Conservation (phyloP, 1,284 basidiomycete species). For the Moesziomyces sp. region DNA sequence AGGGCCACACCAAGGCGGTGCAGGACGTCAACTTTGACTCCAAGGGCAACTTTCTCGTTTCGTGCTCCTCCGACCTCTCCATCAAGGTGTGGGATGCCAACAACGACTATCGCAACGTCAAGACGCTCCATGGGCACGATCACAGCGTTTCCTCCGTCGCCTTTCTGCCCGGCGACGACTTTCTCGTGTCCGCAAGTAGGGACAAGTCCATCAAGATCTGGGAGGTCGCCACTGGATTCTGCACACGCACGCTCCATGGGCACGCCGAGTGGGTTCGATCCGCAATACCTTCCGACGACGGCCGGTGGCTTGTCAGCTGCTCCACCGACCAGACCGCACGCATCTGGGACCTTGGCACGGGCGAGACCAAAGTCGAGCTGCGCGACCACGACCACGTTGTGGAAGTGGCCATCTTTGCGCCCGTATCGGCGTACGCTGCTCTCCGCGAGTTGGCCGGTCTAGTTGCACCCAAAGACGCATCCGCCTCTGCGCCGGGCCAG, state of each 20-base stretch:
- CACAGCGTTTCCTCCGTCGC: slow-evolving; percentile 86
- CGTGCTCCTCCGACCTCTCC: slow-evolving; percentile 87
- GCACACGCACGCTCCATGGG: slow-evolving; percentile 67
- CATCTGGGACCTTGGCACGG: slow-evolving; percentile 80
- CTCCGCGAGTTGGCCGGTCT: slow-evolving; percentile 82
- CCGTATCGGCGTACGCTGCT: slow-evolving; percentile 77
- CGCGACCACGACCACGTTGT: slow-evolving; percentile 89
- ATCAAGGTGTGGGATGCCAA: slow-evolving; percentile 91
- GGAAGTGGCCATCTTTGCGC: slow-evolving; percentile 84
- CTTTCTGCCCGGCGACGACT: slow-evolving; percentile 85
- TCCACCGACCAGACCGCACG: slow-evolving; percentile 88
- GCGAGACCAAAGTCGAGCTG: slow-evolving; percentile 82
- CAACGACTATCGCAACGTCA: slow-evolving; percentile 87
- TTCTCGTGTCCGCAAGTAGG: slow-evolving; percentile 84
- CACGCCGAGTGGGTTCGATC: slow-evolving; percentile 80
- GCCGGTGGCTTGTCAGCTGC: slow-evolving; percentile 78
- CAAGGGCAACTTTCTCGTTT: slow-evolving; percentile 82
- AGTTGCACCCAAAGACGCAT: slow-evolving; percentile 68
- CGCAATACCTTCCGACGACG: slow-evolving; percentile 79
- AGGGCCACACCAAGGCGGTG: slow-evolving; percentile 89
- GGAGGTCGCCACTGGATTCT: slow-evolving; percentile 80
- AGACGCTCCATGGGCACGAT: slow-evolving; percentile 88
- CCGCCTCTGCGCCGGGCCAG: slow-evolving; percentile 69
- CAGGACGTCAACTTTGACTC: slow-evolving; percentile 88
- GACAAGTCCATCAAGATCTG: slow-evolving; percentile 87